Base-by-base conservation (phyloP, 208 protist genomes). In the Crithidia acanthocephali region DNA sequence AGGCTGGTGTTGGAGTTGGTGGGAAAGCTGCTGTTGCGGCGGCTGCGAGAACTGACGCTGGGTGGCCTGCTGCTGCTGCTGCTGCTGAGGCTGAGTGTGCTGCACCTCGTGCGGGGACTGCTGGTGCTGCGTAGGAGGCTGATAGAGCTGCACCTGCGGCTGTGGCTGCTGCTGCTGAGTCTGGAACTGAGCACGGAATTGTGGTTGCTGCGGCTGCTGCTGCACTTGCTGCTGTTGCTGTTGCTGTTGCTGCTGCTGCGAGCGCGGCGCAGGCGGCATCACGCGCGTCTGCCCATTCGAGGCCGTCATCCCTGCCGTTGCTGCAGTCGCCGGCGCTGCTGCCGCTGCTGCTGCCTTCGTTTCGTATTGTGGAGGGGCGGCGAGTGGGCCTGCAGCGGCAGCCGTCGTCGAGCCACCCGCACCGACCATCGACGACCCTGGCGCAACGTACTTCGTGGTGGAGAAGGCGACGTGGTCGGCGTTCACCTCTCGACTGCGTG, bases 181-280 rank as follows among this genome's bases (percentile, higher is more conserved):
- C 57, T 63, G 57, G 37, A 63, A n/a, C 23, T 30, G 40, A 22
- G 57, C 33, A 25, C 57, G 57, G 2, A 50, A 20, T 23, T 65
- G 56, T 8, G 30, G 7, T 28, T 55, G 60, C 45, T 52, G 44
- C 45, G 48, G 58, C 42, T 63, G 58, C 0, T 8, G 4, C 33
- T 57, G 61, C 2, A 44, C 47, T 25, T 65, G 60, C 45, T 52
- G 27, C 23, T 47, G 37, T 9, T 63, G 57, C 10, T 51, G 61
- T 22, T 67, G 61, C 16, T 61, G 53, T 5, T 61, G 53, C 45
- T 71, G 66, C 45, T 71, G 66, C 44, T 53, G 72, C 2, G 72
- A 76, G 9, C 72, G 72, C 23, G 72, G 72, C n/a, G 63, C 72
- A 7, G 72, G 72, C 16, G 63, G 72, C 63, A 76, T 37, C 22